phyloP scores from a whole-genome alignment of 805 yeast genomes.

The Candida broadrunensis region DNA sequence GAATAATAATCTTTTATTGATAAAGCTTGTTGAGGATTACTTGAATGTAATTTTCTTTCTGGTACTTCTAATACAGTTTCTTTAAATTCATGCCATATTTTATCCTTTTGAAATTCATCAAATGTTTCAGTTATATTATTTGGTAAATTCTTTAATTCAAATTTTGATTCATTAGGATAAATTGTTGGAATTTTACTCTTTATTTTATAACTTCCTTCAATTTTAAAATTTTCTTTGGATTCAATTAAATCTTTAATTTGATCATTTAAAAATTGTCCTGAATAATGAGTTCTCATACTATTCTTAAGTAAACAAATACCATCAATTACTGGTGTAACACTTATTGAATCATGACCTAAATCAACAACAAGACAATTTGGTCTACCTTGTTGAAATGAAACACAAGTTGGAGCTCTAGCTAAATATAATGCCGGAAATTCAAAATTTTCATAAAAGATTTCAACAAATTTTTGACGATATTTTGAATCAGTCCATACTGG shows the following conservation, averaged over 20 bases:
- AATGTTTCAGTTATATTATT: slow-evolving; percentile 44
- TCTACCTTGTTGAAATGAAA: slow-evolving; percentile 84
- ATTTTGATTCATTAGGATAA: slow-evolving; percentile 28
- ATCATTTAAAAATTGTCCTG: slow-evolving; percentile 65
- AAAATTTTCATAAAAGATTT: slow-evolving; percentile 64
- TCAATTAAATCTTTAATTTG: slow-evolving; percentile 45
- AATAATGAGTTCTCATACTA: slow-evolving; percentile 67
- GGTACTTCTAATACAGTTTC: slow-evolving; percentile 64
- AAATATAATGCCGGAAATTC: slow-evolving; percentile 78
- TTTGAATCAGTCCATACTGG: slow-evolving; percentile 77
- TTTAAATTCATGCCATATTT: slow-evolving; percentile 69
- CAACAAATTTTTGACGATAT: slow-evolving; percentile 69
- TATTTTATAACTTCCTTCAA: slow-evolving; percentile 44
- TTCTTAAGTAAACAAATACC: slow-evolving; percentile 73
- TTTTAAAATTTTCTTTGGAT: slow-evolving; percentile 24
- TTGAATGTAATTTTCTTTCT: slow-evolving; percentile 27
- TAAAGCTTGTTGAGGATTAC: slow-evolving; percentile 17
- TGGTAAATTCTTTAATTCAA: slow-evolving; percentile 17
- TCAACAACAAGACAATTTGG: slow-evolving; percentile 86
- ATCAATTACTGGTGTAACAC: slow-evolving; percentile 80
- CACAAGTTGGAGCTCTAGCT: slow-evolving; percentile 82
- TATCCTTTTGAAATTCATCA: slow-evolving; percentile 53
- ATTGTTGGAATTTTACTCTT: slow-evolving; percentile 40
- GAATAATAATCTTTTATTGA: slow-evolving; percentile 24
- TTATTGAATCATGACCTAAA: slow-evolving; percentile 72